Conservation (phyloP, 805 yeast species). For the Saccharomycopsis sp. region DNA sequence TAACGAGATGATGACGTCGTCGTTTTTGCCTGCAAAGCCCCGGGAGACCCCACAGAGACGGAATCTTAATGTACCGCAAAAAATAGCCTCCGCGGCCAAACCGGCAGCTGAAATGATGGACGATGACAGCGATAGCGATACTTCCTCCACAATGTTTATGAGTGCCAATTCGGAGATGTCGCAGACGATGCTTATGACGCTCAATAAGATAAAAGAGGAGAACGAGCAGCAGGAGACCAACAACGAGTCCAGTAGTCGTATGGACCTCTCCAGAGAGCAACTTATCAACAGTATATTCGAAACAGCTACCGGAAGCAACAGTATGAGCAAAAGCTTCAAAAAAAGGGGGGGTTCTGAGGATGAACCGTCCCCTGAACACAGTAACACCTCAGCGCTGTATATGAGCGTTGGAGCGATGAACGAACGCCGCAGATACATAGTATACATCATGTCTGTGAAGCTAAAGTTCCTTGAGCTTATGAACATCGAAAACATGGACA, state of each 20-base stretch:
- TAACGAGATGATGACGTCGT: conserved; percentile 29
- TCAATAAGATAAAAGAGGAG: conserved; percentile 15
- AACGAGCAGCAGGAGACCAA: neutral
- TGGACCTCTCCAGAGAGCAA: conserved; percentile 5
- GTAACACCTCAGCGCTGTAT: neutral
- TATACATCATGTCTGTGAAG: conserved; percentile 3
- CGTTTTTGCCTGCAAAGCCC: conserved; percentile 21
- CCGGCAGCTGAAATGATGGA: neutral
- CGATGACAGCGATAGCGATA: conserved; percentile 2
- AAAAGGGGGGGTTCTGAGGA: no score
- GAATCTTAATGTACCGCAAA: neutral
- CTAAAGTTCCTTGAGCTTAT: conserved; percentile 22
- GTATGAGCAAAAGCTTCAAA: neutral
- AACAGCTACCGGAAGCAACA: conserved; percentile 13
- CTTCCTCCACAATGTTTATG: conserved; percentile 15
- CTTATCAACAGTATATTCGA: conserved; percentile 18
- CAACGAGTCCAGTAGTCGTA: neutral
- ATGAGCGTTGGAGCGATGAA: neutral
- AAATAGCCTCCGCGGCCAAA: neutral
- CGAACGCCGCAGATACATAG: conserved; percentile 5
- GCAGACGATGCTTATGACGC: conserved; percentile 19
- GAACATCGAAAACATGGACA: conserved; percentile 30
- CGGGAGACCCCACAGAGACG: no score
- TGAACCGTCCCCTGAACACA: no score
- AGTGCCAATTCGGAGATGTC: conserved; percentile 20